Evolutionary conservation across 1,284 basidiomycete species (phyloP).

Genomic region (Malassezia equina): DNA sequence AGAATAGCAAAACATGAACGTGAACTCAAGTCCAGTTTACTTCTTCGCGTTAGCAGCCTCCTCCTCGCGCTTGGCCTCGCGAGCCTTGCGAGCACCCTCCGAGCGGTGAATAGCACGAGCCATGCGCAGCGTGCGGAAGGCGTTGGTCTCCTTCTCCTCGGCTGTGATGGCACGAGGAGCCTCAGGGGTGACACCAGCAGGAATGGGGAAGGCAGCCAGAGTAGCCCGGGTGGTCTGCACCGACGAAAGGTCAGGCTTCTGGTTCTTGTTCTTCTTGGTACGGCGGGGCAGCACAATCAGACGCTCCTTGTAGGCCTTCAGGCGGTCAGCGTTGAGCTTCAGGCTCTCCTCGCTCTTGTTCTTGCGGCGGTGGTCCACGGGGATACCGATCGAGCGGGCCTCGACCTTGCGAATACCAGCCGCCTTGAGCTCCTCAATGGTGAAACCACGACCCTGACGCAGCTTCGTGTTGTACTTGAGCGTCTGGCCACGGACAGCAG

Average conservation of each 20-base stretch:
- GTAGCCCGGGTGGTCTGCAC: conserved; percentile 64
- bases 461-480: conserved; percentile 98
- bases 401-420: conserved; percentile 91
- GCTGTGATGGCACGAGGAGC: conserved; percentile 83
- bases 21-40: conserved; percentile 51
- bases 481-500: conserved; percentile 91
- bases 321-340: conserved; percentile 83
- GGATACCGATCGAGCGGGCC: conserved; percentile 83
- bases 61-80: conserved; percentile 62
- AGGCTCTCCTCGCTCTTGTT: conserved; percentile 97
- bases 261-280: conserved; percentile 77
- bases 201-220: conserved; percentile 51
- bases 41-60: conserved; percentile 88
- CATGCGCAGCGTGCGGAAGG: conserved; percentile 74
- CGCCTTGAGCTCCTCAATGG: conserved; percentile 85
- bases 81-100: conserved; percentile 73
- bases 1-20: neutral
- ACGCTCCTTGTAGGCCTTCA: conserved; percentile 80
- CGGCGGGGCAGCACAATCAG: conserved; percentile 72
- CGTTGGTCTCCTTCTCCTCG: conserved; percentile 76
- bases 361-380: conserved; percentile 92
- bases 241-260: conserved; percentile 65
- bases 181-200: conserved; percentile 61
- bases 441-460: conserved; percentile 95
- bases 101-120: conserved; percentile 73